phyloP scores from a whole-genome alignment of 139 green algal species.

The Picochlorum sp. region DNA sequence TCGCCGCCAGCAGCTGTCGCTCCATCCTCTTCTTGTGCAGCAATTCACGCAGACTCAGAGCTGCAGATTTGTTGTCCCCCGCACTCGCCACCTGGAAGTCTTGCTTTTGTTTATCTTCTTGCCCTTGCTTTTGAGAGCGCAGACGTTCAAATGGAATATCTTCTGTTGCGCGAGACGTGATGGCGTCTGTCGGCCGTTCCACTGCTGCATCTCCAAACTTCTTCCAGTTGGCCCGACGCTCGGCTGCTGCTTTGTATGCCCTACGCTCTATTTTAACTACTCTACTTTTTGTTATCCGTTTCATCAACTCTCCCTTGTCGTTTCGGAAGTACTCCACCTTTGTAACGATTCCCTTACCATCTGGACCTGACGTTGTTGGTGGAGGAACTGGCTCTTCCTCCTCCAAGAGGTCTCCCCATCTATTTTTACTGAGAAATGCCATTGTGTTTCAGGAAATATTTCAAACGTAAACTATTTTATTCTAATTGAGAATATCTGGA shows the following conservation, averaged over 20 bases:
- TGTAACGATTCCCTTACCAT: slow-evolving; percentile 85
- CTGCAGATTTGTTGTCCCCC: slow-evolving; percentile 37
- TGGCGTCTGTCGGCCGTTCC: slow-evolving; percentile 34
- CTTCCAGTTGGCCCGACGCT: slow-evolving; percentile 56
- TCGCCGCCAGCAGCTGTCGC: slow-evolving; percentile 73
- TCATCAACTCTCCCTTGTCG: slow-evolving; percentile 86
- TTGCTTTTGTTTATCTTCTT: slow-evolving; percentile 73
- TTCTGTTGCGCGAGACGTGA: slow-evolving; percentile 65
- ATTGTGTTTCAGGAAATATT: background rate
- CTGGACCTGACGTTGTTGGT: slow-evolving; percentile 52
- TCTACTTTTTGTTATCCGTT: slow-evolving; percentile 78
- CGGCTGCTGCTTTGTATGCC: slow-evolving; percentile 59
- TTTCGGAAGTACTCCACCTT: slow-evolving; percentile 81
- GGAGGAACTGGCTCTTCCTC: slow-evolving; percentile 57
- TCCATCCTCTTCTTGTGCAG: slow-evolving; percentile 82
- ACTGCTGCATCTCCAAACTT: slow-evolving; percentile 77
- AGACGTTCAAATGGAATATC: slow-evolving; percentile 90
- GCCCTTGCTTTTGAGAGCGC: slow-evolving; percentile 59
- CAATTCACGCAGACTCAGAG: slow-evolving; percentile 65
- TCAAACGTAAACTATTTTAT: background rate
- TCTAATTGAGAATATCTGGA: too few species aligned
- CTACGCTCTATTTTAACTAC: slow-evolving; percentile 85
- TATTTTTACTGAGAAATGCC: slow-evolving; percentile 14
- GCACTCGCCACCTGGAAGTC: slow-evolving; percentile 64
- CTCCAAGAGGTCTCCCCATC: slow-evolving; percentile 85